Base-by-base conservation (phyloP, 129 eudicot genomes). In the Kitagawia praeruptora region DNA sequence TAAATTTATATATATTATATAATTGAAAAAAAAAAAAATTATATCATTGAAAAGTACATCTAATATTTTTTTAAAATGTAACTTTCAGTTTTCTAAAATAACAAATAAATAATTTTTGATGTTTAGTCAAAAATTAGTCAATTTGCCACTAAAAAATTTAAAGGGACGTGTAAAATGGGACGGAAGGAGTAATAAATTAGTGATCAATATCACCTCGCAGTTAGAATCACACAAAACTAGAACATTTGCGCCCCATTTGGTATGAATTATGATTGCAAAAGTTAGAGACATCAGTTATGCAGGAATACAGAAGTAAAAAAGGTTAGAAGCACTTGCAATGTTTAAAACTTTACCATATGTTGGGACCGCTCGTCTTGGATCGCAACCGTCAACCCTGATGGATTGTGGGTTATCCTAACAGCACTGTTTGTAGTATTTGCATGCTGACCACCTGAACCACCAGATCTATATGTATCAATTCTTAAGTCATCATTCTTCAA, bases 371-470 rank as follows among this genome's bases (percentile, higher is more conserved):
- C 98, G 77, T 96, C 99, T 86, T 96, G 99, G 82, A 96, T 92
- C 70, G 98, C 78, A 80, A 92, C 92, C 21, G 89, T 90, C 81
- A 92, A 77, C 71, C 98, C 98, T 37, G 99, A 74, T 61, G 99
- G 98, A 69, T 85, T 82, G 77, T 96, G 99, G 80, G 93, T 89
- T 76, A 96, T 82, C 85, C 98, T 89, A 82, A 96, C 97, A 80
- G 98, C 99, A 92, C 98, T 96, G 78, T 96, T 89, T 11, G 98
- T 96, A 76, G 99, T 92, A 83, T 96, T 96, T 75, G 93, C 98
- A 86, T 90, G 97, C 84, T 92, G 98, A 75, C 99, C 99, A 71
- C 99, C 99, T 25, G 98, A 88, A 80, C 99, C 99, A 58, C 99
- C 99, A 39, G 98, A 92, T 76, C 98, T 91, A 73, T 96, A 96